Evolutionary conservation across 2,329 filamentous ascomycete species (phyloP).

Genomic region (Penicillium sp.): DNA sequence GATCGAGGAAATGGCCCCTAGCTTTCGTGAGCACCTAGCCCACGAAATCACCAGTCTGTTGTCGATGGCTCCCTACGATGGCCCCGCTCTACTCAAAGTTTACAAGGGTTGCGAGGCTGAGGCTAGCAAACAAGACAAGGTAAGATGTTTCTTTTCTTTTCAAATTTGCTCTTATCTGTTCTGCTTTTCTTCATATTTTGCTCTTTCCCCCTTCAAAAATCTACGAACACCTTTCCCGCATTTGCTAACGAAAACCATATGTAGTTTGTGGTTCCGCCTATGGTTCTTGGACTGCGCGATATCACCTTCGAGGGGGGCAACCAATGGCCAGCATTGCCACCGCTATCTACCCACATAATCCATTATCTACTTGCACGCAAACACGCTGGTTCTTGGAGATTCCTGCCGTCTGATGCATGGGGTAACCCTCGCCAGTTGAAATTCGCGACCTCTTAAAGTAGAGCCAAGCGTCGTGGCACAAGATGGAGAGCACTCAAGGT

Average conservation of each 20-base stretch:
- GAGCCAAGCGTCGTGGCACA: no score
- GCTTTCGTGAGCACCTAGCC: background rate
- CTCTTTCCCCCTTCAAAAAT: background rate
- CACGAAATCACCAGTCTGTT: background rate
- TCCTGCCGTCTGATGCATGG: background rate
- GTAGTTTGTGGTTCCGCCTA: background rate
- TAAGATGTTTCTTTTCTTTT: background rate
- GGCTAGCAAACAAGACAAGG: background rate
- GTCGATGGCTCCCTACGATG: background rate
- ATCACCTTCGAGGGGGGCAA: background rate
- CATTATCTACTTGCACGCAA: background rate
- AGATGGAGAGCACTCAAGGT: no score
- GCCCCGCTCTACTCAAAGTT: background rate
- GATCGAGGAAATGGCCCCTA: background rate
- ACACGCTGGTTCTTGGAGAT: background rate
- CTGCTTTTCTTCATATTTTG: background rate
- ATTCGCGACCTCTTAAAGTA: background rate
- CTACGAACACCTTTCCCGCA: no score
- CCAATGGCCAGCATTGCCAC: background rate
- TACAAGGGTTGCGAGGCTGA: background rate
- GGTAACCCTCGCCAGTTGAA: background rate
- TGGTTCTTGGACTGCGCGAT: background rate
- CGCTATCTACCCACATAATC: background rate
- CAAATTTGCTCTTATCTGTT: background rate
- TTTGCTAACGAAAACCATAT: background rate